phyloP scores from a whole-genome alignment of 495 filamentous ascomycete species.

The Opeltia flavorubescens region DNA sequence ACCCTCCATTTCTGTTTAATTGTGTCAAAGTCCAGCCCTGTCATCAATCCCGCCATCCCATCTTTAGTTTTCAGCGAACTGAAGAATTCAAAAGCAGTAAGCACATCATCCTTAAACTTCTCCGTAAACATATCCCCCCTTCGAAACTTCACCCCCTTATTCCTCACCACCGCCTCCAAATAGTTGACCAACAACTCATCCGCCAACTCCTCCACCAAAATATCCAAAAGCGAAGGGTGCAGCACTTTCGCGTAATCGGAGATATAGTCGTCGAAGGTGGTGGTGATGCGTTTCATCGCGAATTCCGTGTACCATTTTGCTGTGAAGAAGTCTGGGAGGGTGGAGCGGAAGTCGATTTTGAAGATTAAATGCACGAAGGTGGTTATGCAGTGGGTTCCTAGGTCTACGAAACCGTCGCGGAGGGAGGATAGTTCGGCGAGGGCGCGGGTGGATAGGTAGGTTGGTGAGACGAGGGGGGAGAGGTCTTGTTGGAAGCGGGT shows the following conservation, averaged over 20 bases:
- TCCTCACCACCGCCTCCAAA: constrained; percentile 70
- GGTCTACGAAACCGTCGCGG: constrained; percentile 82
- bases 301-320: constrained; percentile 69
- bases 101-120: constrained; percentile 80
- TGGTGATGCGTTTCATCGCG: constrained; percentile 76
- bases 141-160: constrained; percentile 81
- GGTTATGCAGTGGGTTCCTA: constrained; percentile 77
- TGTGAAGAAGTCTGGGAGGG: constrained; percentile 84
- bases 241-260: constrained; percentile 67
- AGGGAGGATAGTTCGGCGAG: constrained; percentile 57
- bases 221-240: constrained; percentile 73
- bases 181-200: constrained; percentile 82
- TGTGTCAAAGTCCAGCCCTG: constrained; percentile 39
- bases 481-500: constrained; percentile 68
- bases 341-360: constrained; percentile 64
- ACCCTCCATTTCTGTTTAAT: constrained; percentile 89
- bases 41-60: constrained; percentile 19
- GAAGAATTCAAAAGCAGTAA: constrained; percentile 67
- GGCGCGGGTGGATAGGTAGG: constrained; percentile 59
- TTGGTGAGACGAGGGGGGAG: constrained; percentile 60
- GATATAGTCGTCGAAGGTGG: constrained; percentile 90
- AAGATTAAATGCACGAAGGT: constrained; percentile 79
- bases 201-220: constrained; percentile 77
- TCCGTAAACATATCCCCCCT: constrained; percentile 69
- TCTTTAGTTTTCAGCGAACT: constrained; percentile 16